Evolutionary conservation across 257 asterid species (phyloP).

Genomic region (Solanum dulcamara): DNA sequence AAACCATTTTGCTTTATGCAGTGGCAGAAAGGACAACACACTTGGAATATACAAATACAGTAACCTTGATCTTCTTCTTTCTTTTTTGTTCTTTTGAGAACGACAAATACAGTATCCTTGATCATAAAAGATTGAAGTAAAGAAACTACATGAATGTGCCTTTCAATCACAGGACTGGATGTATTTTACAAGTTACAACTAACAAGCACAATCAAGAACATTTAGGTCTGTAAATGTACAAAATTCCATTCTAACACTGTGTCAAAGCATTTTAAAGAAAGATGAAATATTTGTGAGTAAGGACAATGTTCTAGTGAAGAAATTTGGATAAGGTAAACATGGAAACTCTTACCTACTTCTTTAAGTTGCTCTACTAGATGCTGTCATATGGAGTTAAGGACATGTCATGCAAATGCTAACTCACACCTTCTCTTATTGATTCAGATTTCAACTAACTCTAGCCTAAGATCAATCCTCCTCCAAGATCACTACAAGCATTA

Average conservation of each 20-base stretch:
- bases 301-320: neutral
- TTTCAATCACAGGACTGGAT: neutral
- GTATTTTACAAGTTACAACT: neutral
- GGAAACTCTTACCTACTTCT: neutral
- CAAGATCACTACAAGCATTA: neutral
- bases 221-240: neutral
- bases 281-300: neutral
- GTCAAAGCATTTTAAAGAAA: neutral
- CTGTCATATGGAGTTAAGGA: neutral
- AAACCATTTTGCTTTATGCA: neutral
- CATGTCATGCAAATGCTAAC: neutral
- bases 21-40: neutral
- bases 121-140: neutral
- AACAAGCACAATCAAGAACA: neutral
- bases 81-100: neutral
- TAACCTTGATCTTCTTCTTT: neutral
- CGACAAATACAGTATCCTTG: neutral
- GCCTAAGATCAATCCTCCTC: neutral
- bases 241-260: neutral
- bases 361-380: neutral
- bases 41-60: neutral
- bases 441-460: neutral
- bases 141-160: neutral
- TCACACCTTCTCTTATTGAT: neutral
- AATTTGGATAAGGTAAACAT: neutral